These are phyloP conservation scores for Clitopilus hobsonii DNA, from an alignment of 768 basidiomycete genomes.

Conservation along the genomic window DNA sequence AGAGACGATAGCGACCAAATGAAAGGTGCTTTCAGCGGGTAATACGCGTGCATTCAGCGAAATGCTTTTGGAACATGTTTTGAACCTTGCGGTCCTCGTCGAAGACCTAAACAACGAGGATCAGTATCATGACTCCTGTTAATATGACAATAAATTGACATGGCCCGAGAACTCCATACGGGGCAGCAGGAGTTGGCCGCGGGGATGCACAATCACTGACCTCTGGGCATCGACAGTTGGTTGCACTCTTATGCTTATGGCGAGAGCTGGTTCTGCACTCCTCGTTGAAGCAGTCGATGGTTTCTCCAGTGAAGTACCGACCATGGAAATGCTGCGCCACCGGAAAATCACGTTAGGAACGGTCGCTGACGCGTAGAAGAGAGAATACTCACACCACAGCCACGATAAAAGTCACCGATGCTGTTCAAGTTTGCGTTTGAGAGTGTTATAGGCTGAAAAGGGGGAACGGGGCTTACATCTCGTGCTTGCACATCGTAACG, in stretches of 20 bases:
- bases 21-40: conserved; percentile 22
- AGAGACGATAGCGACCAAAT: conserved; percentile 4
- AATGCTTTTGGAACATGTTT: conserved; percentile 42
- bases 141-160: not conserved
- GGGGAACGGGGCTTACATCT: conserved; percentile 23
- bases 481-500: conserved; percentile 30
- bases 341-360: conserved; percentile 8
- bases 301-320: conserved; percentile 43
- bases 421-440: conserved; percentile 18
- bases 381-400: conserved; percentile 37
- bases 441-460: not conserved
- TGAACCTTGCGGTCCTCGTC: conserved; percentile 38
- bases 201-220: conserved; percentile 17
- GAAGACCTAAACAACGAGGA: conserved; percentile 25
- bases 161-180: not conserved
- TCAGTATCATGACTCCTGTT: not conserved
- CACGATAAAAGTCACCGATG: conserved; percentile 45
- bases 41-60: conserved; percentile 34
- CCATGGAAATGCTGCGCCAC: conserved; percentile 41
- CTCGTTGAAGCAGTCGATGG: conserved; percentile 31
- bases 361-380: not conserved
- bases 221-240: conserved; percentile 37
- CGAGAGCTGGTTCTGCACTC: conserved; percentile 33
- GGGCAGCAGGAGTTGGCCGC: not conserved
- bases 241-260: conserved; percentile 40